Evolutionary conservation across 192 early-diverging fungal species (phyloP), one percentile per base, ranked within the genome.

Genomic region (Umbelopsis isabellina): DNA sequence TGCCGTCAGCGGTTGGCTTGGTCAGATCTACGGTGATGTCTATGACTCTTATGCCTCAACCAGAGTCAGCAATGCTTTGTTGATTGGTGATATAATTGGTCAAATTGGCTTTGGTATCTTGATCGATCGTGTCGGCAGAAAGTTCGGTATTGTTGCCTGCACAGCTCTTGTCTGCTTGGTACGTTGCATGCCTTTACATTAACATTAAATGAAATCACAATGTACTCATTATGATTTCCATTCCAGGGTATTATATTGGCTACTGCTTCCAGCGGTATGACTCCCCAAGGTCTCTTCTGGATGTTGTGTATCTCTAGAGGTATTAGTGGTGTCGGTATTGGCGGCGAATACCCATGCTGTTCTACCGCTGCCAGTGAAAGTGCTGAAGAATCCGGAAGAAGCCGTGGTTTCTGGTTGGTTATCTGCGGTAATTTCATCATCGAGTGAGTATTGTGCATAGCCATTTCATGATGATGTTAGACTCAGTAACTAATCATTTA

Each of bases 321-420:
- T 65, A n/a, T 79, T 9, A 79, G 76, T 37, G 78, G 76, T 66
- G 79, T 82, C 3, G 83, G 83, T 49, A 77, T 80, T 45, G 83
- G 83, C 48, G 83, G 83, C 15, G 81, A 85, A 65, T 85, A 85
- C 49, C 84, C 84, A 58, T 83, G 82, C 52, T 83, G 80, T 8
- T 81, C 82, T 46, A 80, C 80, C 11, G 73, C 82, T 47, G 80
- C 84, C n/a, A 74, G 75, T 46, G 84, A 85, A 68, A 80, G 82
- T 52, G 82, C 84, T 25, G 84, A 85, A 37, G 82, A 80, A 72
- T 73, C 74, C 41, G 72, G 77, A 44, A 77, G 78, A 65, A 73
- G 78, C 20, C 78, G 78, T 49, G 82, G 81, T 25, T 85, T 87
- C 72, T 75, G 79, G 66, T 75, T 83, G 49, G 77, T 83, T 49